Evolutionary conservation across 768 basidiomycete species (phyloP), one percentile per base, ranked within the genome.

Genomic region (Leucocoprinus birnbaumii): DNA sequence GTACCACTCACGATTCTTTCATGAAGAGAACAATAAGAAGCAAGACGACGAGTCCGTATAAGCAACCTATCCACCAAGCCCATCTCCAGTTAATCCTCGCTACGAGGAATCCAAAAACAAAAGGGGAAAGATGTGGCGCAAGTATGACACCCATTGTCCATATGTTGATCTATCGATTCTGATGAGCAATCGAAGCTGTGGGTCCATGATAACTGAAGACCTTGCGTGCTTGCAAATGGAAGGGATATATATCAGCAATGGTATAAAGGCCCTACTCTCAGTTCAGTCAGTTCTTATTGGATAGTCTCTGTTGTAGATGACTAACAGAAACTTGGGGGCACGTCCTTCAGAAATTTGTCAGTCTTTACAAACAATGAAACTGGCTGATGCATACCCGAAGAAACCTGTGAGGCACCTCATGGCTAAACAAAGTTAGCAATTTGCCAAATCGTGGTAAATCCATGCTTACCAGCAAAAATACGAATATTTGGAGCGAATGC

Each of bases 81-180:
- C 85, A 86, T 45, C 84, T 67, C 82, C 82, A 86, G 45, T 69
- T 75, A 11, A 78, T 73, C 3, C 79, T 72, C 0, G 84, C 85
- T 2, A 84, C 83, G 2, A 87, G 70, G 73, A 86, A 89, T 2
- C 87, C 86, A 58, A 87, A 83, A 0, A 80, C 74, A 61, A 85
- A 86, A 0, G 86, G 87, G 2, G 83, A 85, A 4, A 82, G 61
- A 71, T 83, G 82, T 8, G 82, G 84, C 9, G 84, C 83, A n/a
- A 86, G 64, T 61, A 88, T 78, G 69, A 87, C 85, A 1, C 85
- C 87, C 78, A 88, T 82, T 2, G 85, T 87, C 86, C 85, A 87
- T 48, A 84, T 67, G 59, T 85, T 86, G 34, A 87, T 74, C 83
- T 86, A 56, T 14, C 16, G 7, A 40, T n/a, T 48, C 38, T 19